Percentiles rank a stretch among this genome's conserved stretches.
These are phyloP conservation scores for Yamadazyma dendronema DNA, from an alignment of 1,139 yeast genomes.

Conservation along the genomic window DNA sequence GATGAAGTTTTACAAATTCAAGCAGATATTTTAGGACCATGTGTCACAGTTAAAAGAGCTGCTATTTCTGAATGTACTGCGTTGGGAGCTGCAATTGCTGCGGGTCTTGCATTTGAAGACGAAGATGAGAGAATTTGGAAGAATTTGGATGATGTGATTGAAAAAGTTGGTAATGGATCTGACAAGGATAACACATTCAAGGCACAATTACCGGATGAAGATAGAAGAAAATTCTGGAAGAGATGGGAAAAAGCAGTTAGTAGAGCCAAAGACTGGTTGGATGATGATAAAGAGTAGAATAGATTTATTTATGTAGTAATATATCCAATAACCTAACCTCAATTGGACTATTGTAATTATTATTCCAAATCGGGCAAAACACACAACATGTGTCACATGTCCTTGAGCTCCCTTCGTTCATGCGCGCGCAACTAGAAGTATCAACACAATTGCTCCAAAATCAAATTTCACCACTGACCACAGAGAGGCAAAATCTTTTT, in stretches of 20 bases:
- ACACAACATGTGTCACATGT: conserved; percentile 1
- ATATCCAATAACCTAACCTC: neutral
- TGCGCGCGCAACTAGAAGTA: conserved; percentile 2
- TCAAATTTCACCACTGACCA: conserved; percentile 1
- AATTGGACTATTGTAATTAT: neutral
- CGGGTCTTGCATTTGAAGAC: conserved; percentile 69
- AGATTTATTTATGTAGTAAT: neutral
- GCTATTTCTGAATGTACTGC: conserved; percentile 90
- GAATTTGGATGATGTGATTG: conserved; percentile 62
- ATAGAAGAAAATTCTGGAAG: conserved; percentile 64
- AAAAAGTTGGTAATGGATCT: conserved; percentile 31
- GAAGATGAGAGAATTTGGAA: conserved; percentile 71
- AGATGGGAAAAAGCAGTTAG: conserved; percentile 83
- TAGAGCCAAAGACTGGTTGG: conserved; percentile 78
- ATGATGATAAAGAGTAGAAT: conserved; percentile 26
- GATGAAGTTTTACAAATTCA: conserved; percentile 93
- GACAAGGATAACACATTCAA: conserved; percentile 45
- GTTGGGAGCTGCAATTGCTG: conserved; percentile 94
- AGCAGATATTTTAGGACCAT: conserved; percentile 84
- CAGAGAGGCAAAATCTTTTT: neutral
- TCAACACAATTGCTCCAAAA: conserved; percentile 4
- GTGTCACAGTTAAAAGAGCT: conserved; percentile 81
- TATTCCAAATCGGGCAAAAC: neutral
- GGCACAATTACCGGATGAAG: conserved; percentile 58
- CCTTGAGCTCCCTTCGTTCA: neutral